Percentiles rank a stretch among this genome's conserved stretches.
These are phyloP conservation scores for Fibroporia radiculosa DNA, from an alignment of 768 basidiomycete species.

Conservation along the genomic window DNA sequence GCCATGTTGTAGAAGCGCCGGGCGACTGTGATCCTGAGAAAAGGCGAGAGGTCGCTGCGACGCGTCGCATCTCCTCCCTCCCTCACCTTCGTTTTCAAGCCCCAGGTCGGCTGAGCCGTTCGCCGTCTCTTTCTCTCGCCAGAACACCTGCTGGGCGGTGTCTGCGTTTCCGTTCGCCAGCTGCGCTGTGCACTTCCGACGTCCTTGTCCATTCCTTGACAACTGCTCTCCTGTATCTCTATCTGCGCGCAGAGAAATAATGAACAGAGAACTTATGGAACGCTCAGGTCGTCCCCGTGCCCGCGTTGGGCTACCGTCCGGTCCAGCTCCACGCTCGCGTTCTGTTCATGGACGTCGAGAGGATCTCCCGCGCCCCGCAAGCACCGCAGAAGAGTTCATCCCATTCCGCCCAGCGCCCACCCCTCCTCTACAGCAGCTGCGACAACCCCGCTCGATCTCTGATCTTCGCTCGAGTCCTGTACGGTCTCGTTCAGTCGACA, in stretches of 20 bases:
- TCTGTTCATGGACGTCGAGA: constrained; percentile 13
- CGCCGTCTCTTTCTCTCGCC: neutral
- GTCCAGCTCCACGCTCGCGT: constrained; percentile 32
- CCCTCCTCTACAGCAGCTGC: constrained; percentile 11
- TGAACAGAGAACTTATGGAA: constrained; percentile 13
- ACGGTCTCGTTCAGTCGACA: constrained; percentile 4
- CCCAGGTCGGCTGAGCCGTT: constrained; percentile 12
- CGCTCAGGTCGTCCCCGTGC: constrained; percentile 15
- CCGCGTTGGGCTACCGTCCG: constrained; percentile 31
- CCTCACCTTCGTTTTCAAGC: constrained; percentile 8
- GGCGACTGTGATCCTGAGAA: too few species aligned
- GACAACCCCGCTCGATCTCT: constrained; percentile 16
- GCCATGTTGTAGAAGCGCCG: too few species aligned
- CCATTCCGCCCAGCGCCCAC: constrained; percentile 2
- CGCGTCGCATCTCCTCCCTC: neutral
- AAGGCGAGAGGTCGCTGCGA: too few species aligned
- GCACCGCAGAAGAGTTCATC: constrained; percentile 13
- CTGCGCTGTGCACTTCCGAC: constrained; percentile 10
- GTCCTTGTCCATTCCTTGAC: neutral
- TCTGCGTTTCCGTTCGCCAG: constrained; percentile 6
- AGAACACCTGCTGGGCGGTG: constrained; percentile 5
- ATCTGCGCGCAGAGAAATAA: too few species aligned
- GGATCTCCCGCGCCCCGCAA: constrained; percentile 12
- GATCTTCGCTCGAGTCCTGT: constrained; percentile 4
- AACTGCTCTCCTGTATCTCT: neutral